Percentiles rank a stretch among this genome's conserved stretches.
These are phyloP conservation scores for Talaromyces ruber DNA, from an alignment of 495 filamentous ascomycete genomes.

Conservation along the genomic window DNA sequence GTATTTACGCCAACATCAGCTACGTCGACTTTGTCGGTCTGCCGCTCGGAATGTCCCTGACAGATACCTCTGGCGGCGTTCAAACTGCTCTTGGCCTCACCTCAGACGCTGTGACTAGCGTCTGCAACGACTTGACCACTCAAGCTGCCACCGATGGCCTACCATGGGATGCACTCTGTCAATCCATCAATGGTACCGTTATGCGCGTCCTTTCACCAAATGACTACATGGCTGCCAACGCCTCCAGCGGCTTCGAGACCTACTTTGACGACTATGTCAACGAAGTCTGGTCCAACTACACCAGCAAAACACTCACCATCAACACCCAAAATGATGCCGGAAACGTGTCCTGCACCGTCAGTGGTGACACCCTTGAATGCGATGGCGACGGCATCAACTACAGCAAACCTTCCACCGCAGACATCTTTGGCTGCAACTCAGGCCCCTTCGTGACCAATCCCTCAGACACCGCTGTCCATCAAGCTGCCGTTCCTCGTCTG, in stretches of 20 bases:
- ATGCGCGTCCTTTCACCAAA: slow-evolving; percentile 32
- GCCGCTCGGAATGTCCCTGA: slow-evolving; percentile 28
- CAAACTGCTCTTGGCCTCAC: slow-evolving; percentile 26
- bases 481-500: slow-evolving; percentile 38
- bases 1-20: slow-evolving; percentile 35
- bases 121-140: slow-evolving; percentile 26
- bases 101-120: slow-evolving; percentile 15
- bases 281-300: slow-evolving; percentile 30
- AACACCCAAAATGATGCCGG: slow-evolving; percentile 27
- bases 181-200: slow-evolving; percentile 16
- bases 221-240: slow-evolving; percentile 19
- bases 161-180: slow-evolving; percentile 31
- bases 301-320: slow-evolving; percentile 24
- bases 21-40: slow-evolving; percentile 42
- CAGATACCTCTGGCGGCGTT: slow-evolving; percentile 18
- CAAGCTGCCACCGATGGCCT: slow-evolving; percentile 24
- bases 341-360: slow-evolving; percentile 26
- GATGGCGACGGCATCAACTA: slow-evolving; percentile 31
- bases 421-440: slow-evolving; percentile 41
- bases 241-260: slow-evolving; percentile 12
- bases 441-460: slow-evolving; percentile 30
- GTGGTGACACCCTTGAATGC: slow-evolving; percentile 17
- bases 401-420: slow-evolving; percentile 23
- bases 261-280: slow-evolving; percentile 34
- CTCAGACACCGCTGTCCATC: slow-evolving; percentile 28